Evolutionary conservation across 2,329 filamentous ascomycete species (phyloP).

Genomic region (Monilinia aucupariae): DNA sequence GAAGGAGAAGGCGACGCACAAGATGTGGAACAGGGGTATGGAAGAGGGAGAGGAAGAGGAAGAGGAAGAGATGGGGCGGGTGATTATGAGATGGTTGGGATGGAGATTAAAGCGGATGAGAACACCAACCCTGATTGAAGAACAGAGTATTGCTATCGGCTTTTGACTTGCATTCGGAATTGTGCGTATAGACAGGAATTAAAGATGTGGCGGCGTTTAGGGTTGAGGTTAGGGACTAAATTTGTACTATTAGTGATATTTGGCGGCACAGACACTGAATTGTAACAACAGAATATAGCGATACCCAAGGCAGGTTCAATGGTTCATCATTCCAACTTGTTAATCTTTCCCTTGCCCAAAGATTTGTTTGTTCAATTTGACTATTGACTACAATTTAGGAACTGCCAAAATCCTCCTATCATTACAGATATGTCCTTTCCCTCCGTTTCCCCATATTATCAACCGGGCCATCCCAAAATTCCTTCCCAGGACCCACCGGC

Average conservation of each 20-base stretch:
- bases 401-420: not conserved
- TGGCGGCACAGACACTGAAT: constrained; percentile 10
- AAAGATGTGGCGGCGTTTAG: constrained; percentile 13
- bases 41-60: constrained; percentile 46
- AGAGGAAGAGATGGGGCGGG: constrained; percentile 50
- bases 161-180: constrained; percentile 11
- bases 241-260: constrained; percentile 8
- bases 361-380: not conserved
- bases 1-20: constrained; percentile 22
- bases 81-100: constrained; percentile 61
- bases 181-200: constrained; percentile 21
- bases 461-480: constrained; percentile 23
- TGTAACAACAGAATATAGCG: constrained; percentile 23
- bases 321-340: constrained; percentile 20
- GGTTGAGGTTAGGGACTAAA: not conserved
- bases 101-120: constrained; percentile 41
- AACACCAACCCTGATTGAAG: constrained; percentile 20
- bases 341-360: not conserved
- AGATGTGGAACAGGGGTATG: constrained; percentile 36
- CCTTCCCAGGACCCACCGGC: constrained; percentile 26
- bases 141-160: not conserved
- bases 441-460: constrained; percentile 20
- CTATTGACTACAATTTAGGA: constrained; percentile 1
- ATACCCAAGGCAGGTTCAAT: constrained; percentile 22
- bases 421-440: constrained; percentile 30